Evolutionary conservation across 257 asterid species (phyloP).

Genomic region (Lycium barbarum): DNA sequence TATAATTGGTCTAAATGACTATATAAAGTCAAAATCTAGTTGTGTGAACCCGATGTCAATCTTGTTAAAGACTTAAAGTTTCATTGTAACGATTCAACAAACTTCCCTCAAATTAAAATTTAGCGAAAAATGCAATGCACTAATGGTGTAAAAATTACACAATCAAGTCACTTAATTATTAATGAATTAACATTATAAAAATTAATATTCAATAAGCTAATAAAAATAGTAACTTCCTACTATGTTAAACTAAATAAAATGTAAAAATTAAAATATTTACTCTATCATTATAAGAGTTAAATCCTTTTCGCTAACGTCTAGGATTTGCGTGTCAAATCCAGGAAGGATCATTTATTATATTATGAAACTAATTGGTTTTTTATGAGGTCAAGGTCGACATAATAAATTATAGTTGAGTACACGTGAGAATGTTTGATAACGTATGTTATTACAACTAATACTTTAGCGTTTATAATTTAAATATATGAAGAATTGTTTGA

Average conservation of each 20-base stretch:
- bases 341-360: neutral
- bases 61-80: neutral
- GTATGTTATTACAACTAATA: neutral
- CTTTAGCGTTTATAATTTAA: neutral
- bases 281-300: neutral
- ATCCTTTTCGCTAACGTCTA: neutral
- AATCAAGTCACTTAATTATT: no score
- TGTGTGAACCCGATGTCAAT: neutral
- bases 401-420: conserved; percentile 17
- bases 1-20: neutral
- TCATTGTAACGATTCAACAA: neutral
- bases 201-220: no score
- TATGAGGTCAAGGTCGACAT: conserved; percentile 14
- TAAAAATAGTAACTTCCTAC: neutral
- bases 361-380: neutral
- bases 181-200: no score
- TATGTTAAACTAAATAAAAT: neutral
- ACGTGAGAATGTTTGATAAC: conserved; percentile 25
- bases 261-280: neutral
- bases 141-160: neutral
- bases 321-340: neutral
- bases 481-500: neutral
- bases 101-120: no score
- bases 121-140: no score
- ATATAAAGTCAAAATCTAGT: neutral